Evolutionary conservation across 257 asterid genomes (phyloP).

Genomic region (Forsythia viridissima): DNA sequence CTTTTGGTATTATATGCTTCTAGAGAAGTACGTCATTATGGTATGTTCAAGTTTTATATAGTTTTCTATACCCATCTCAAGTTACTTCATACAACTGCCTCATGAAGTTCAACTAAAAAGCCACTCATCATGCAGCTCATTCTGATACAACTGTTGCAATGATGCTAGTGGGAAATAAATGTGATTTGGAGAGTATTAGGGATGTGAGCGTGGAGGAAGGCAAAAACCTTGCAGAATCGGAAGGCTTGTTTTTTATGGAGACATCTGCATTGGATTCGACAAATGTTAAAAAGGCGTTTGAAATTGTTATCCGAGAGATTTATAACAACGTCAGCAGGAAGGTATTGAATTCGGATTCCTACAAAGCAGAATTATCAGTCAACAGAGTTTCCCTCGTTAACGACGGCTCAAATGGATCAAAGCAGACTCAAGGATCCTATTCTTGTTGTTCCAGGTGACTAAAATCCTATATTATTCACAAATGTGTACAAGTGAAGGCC

Average conservation of each 20-base stretch:
- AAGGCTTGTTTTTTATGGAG: constrained; percentile 65
- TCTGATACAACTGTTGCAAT: constrained; percentile 62
- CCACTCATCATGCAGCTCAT: constrained; percentile 46
- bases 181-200: constrained; percentile 56
- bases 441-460: constrained; percentile 63
- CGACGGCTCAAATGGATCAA: constrained; percentile 38
- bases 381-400: constrained; percentile 57
- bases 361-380: constrained; percentile 56
- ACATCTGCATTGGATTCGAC: constrained; percentile 65
- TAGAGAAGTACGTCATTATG: not conserved
- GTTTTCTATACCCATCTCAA: not conserved
- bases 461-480: not conserved
- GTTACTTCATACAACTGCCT: not conserved
- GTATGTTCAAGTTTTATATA: not conserved
- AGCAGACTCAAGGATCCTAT: constrained; percentile 39
- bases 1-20: not conserved
- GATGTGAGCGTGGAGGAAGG: constrained; percentile 59
- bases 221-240: constrained; percentile 60
- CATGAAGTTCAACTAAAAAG: not conserved
- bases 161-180: constrained; percentile 64
- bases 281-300: constrained; percentile 59
- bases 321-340: constrained; percentile 59
- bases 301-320: constrained; percentile 56
- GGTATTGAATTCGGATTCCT: constrained; percentile 67
- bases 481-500: not conserved